Evolutionary conservation across 2,329 filamentous ascomycete genomes (phyloP).

Genomic region (Epichloe coenophiala): DNA sequence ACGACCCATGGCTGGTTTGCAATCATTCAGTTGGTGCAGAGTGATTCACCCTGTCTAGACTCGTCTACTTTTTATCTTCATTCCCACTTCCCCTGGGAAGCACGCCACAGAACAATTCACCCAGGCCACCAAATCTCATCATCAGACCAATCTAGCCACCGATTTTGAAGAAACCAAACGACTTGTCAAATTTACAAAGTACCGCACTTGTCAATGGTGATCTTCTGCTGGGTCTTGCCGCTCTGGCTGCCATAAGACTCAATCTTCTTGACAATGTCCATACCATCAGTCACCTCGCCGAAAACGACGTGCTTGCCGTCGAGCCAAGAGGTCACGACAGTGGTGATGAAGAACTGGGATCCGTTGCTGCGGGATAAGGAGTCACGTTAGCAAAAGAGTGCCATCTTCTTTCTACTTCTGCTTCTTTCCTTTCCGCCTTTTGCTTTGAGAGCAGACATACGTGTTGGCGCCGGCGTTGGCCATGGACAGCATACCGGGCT

Average conservation of each 20-base stretch:
- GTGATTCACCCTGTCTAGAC: background rate
- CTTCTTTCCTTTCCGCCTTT: background rate
- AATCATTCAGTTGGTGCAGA: too few relatives aligned
- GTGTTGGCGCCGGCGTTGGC: conserved; percentile 12
- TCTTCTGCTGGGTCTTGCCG: conserved; percentile 40
- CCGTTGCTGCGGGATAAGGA: conserved; percentile 55
- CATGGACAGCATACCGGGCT: conserved; percentile 11
- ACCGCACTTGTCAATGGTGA: conserved; percentile 43
- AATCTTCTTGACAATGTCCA: conserved; percentile 44
- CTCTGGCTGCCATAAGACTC: conserved; percentile 42
- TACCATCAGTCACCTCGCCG: conserved; percentile 48
- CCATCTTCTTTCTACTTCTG: too few relatives aligned
- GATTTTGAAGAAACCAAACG: background rate
- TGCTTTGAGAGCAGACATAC: conserved; percentile 3
- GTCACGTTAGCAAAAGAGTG: too few relatives aligned
- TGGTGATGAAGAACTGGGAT: conserved; percentile 96
- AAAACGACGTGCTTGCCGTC: conserved; percentile 77
- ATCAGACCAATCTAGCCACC: conserved; percentile 1
- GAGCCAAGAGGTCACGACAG: conserved; percentile 77
- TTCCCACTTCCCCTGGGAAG: too few relatives aligned
- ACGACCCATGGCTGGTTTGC: too few relatives aligned
- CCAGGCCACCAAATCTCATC: background rate
- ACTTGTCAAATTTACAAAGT: conserved; percentile 23
- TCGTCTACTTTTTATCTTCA: background rate
- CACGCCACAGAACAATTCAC: background rate